Conservation (phyloP, 306 rosid genomes). For the Vigna unguiculata region DNA sequence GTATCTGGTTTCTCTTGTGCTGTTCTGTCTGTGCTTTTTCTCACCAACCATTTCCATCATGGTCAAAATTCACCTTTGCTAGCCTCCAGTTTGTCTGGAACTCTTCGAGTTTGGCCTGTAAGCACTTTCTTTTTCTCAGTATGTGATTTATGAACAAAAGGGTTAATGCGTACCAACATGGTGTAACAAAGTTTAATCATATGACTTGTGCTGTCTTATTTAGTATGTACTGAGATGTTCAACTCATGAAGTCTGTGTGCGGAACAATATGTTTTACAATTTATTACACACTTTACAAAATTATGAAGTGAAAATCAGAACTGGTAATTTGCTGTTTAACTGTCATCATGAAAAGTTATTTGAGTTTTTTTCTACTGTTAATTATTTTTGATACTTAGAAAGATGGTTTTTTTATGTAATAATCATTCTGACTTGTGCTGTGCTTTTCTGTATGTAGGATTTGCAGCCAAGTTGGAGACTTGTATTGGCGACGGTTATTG, state of each 20-base stretch:
- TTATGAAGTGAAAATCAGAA: not conserved
- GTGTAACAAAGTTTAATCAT: not conserved
- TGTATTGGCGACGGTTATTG: constrained; percentile 74
- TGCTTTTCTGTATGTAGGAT: constrained; percentile 52
- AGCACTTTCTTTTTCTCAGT: not conserved
- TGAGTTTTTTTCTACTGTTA: not conserved
- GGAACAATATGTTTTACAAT: not conserved
- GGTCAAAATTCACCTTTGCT: not conserved
- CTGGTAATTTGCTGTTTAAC: no score
- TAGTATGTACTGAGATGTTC: not conserved
- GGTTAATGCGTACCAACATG: not conserved
- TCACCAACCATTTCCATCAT: constrained; percentile 40
- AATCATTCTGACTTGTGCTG: not conserved
- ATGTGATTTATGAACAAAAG: not conserved
- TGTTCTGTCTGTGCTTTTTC: constrained; percentile 55
- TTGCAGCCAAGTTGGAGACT: constrained; percentile 74
- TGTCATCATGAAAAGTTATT: no score
- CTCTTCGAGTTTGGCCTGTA: constrained; percentile 79
- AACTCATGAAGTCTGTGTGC: not conserved
- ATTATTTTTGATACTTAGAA: no score
- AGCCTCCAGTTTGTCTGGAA: constrained; percentile 29
- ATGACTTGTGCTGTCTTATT: not conserved
- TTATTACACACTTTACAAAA: not conserved
- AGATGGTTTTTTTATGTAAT: not conserved
- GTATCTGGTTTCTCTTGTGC: constrained; percentile 66